These are phyloP conservation scores for Acmispon strigosus DNA, from an alignment of 306 rosid genomes.

Conservation along the genomic window DNA sequence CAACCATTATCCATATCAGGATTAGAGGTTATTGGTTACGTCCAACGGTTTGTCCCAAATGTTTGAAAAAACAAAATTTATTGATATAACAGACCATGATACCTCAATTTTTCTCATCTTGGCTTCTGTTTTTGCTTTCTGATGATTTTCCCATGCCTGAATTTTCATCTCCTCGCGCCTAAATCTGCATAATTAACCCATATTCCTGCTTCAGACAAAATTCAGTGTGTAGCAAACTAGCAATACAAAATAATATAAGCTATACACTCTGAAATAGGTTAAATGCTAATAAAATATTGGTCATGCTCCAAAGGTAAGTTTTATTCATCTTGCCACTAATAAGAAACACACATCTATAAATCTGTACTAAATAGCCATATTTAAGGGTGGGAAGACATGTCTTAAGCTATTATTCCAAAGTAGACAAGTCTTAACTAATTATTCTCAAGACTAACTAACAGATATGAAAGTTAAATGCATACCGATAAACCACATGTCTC, in stretches of 20 bases:
- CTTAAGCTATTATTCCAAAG: too few species aligned
- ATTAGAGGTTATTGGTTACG: neutral
- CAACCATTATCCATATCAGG: neutral
- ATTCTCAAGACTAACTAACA: too few species aligned
- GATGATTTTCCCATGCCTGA: conserved; percentile 95
- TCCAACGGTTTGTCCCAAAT: neutral
- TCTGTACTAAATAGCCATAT: too few species aligned
- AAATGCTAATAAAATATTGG: conserved; percentile 10
- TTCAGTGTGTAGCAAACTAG: neutral
- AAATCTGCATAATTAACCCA: conserved; percentile 53
- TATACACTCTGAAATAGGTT: neutral
- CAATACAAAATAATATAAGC: neutral
- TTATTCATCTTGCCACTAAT: too few species aligned
- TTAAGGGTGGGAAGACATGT: too few species aligned
- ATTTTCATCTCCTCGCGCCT: conserved; percentile 95
- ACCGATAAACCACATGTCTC: too few species aligned
- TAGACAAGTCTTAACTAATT: too few species aligned
- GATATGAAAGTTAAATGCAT: too few species aligned
- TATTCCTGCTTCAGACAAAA: conserved; percentile 21
- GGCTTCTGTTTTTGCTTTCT: conserved; percentile 95
- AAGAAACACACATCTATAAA: too few species aligned
- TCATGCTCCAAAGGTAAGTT: too few species aligned
- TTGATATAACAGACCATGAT: conserved; percentile 1
- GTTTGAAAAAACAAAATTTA: neutral
- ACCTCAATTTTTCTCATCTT: conserved; percentile 94